These are phyloP conservation scores for Sinapis alba DNA, from an alignment of 441 rosid genomes.

Conservation along the genomic window DNA sequence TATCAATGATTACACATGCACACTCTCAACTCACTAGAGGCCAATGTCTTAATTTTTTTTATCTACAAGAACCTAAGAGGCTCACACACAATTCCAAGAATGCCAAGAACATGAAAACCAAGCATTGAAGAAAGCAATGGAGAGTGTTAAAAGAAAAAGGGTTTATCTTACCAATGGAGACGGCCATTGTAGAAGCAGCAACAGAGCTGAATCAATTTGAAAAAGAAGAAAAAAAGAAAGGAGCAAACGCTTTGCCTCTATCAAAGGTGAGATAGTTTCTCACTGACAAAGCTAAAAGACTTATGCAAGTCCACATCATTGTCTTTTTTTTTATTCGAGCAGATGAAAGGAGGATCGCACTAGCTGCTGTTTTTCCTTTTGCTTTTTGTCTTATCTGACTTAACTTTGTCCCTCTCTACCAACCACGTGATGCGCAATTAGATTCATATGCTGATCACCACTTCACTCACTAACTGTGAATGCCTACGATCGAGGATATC, in stretches of 20 bases:
- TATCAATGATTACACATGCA: not conserved
- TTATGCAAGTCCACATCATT: not conserved
- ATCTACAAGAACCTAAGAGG: not conserved
- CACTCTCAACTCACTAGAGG: not conserved
- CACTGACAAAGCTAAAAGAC: slow-evolving; percentile 19
- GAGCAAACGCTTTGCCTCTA: not conserved
- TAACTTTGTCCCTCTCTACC: not conserved
- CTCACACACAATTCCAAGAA: slow-evolving; percentile 16
- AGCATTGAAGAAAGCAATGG: not conserved
- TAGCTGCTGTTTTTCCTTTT: not conserved
- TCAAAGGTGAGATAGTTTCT: slow-evolving; percentile 3
- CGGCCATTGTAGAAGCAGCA: slow-evolving; percentile 35
- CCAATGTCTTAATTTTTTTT: not conserved
- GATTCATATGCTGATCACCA: no score
- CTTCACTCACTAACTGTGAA: no score
- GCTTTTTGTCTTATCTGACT: not conserved
- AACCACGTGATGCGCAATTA: no score
- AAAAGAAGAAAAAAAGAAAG: not conserved
- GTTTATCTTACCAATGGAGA: slow-evolving; percentile 25
- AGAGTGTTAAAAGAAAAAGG: not conserved
- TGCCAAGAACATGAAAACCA: not conserved
- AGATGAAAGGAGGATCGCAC: not conserved
- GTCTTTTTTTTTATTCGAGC: not conserved
- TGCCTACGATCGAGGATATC: no score
- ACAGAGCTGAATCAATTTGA: slow-evolving; percentile 14